A percentile compares a stretch with the other conserved stretches of the same genome.
These are phyloP conservation scores for Aspergillus sp. DNA, from an alignment of 2,329 filamentous ascomycete species.

Conservation along the genomic window DNA sequence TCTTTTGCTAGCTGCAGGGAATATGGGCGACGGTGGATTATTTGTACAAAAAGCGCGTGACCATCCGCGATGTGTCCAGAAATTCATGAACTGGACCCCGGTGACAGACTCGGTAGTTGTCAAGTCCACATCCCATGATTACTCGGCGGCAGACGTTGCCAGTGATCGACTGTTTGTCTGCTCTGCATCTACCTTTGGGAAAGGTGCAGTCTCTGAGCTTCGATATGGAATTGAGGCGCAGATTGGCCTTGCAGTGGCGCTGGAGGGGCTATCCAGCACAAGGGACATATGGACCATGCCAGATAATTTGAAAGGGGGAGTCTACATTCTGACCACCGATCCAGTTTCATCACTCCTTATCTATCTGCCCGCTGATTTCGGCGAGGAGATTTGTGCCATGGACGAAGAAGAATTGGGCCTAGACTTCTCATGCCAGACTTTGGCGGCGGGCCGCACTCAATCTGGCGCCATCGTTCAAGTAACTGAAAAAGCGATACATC, in stretches of 20 bases:
- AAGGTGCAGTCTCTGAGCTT: slow-evolving; percentile 61
- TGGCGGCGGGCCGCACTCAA: slow-evolving; percentile 36
- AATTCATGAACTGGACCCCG: slow-evolving; percentile 57
- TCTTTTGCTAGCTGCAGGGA: slow-evolving; percentile 71
- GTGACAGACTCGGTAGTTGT: slow-evolving; percentile 42
- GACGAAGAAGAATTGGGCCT: slow-evolving; percentile 35
- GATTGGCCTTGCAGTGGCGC: slow-evolving; percentile 44
- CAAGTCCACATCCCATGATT: slow-evolving; percentile 11
- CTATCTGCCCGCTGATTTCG: slow-evolving; percentile 29
- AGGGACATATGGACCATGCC: slow-evolving; percentile 40
- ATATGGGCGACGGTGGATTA: slow-evolving; percentile 68
- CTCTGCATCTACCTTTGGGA: slow-evolving; percentile 53
- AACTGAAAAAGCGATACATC: slow-evolving; percentile 30
- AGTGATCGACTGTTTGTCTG: slow-evolving; percentile 61
- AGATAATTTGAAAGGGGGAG: slow-evolving; percentile 23
- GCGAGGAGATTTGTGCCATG: slow-evolving; percentile 33
- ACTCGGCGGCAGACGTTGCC: slow-evolving; percentile 16
- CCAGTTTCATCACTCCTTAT: slow-evolving; percentile 35
- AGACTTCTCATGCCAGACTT: slow-evolving; percentile 36
- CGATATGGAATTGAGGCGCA: slow-evolving; percentile 64
- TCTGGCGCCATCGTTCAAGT: slow-evolving; percentile 36
- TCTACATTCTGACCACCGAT: slow-evolving; percentile 37
- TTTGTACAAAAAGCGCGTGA: slow-evolving; percentile 61
- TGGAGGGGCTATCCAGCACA: slow-evolving; percentile 36
- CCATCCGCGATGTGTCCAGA: slow-evolving; percentile 49